Conservation (phyloP, 306 rosid species). For the Canavalia ensiformis region DNA sequence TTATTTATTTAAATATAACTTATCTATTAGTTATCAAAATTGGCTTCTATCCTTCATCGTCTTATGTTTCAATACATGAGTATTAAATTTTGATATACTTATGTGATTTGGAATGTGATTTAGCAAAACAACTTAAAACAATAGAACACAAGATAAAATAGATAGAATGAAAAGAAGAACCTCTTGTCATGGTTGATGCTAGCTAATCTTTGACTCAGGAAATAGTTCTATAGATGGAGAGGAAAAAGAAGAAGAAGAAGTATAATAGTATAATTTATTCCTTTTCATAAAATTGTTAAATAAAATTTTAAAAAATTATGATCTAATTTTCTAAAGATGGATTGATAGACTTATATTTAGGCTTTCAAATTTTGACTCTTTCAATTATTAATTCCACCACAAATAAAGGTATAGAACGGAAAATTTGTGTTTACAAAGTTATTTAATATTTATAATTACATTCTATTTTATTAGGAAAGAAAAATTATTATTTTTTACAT, state of each 20-base stretch:
- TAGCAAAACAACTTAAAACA: not conserved
- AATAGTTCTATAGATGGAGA: not conserved
- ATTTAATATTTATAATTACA: not conserved
- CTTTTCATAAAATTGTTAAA: not conserved
- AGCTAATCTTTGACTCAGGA: not conserved
- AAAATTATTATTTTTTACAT: no score
- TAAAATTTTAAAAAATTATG: not conserved
- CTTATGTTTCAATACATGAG: not conserved
- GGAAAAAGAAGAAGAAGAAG: not conserved
- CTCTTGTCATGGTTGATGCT: constrained; percentile 19
- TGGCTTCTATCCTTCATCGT: not conserved
- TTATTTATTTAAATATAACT: not conserved
- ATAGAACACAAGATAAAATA: not conserved
- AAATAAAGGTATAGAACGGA: not conserved
- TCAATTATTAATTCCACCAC: not conserved
- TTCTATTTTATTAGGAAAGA: no score
- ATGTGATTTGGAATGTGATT: not conserved
- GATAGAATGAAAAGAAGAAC: not conserved
- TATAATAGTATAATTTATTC: not conserved
- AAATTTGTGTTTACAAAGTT: not conserved
- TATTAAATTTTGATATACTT: not conserved
- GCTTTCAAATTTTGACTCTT: constrained; percentile 19
- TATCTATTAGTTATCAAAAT: not conserved
- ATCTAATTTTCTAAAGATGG: not conserved
- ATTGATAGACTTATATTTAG: constrained; percentile 12